A percentile compares a stretch with the other conserved stretches of the same genome.
phyloP scores from a whole-genome alignment of 1,284 basidiomycete species.

The Marasmius sp. region DNA sequence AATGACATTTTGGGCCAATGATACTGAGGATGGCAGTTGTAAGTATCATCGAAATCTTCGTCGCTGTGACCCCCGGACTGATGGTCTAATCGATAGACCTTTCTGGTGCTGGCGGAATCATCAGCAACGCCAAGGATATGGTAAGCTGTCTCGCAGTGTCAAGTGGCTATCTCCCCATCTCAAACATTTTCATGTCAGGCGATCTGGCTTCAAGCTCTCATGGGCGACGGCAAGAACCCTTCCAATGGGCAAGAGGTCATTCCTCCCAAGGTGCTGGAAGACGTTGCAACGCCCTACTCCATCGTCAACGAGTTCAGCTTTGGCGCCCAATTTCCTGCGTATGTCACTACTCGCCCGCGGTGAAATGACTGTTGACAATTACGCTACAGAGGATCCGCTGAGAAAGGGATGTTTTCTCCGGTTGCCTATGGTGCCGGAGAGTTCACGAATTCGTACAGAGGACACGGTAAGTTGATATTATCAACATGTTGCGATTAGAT shows the following conservation, averaged over 20 bases:
- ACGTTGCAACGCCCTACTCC: constrained; percentile 19
- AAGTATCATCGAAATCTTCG: neutral
- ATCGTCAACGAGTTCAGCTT: constrained; percentile 16
- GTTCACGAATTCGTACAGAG: constrained; percentile 17
- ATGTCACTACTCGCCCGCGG: neutral
- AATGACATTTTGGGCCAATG: constrained; percentile 17
- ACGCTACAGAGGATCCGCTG: neutral
- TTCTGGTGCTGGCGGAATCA: constrained; percentile 27
- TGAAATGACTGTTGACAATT: constrained; percentile 2
- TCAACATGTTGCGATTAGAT: neutral
- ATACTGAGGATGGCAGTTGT: constrained; percentile 25
- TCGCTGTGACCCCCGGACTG: neutral
- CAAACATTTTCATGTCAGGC: constrained; percentile 16
- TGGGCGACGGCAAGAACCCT: constrained; percentile 23
- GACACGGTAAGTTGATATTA: constrained; percentile 16
- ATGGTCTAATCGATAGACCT: constrained; percentile 2
- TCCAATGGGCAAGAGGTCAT: constrained; percentile 19
- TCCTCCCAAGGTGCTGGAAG: constrained; percentile 18
- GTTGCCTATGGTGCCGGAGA: constrained; percentile 25
- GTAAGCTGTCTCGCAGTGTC: constrained; percentile 11
- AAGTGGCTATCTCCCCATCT: neutral
- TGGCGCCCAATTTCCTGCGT: neutral
- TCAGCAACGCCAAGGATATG: constrained; percentile 25
- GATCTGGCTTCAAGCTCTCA: constrained; percentile 23
- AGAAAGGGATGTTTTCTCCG: constrained; percentile 17